Evolutionary conservation across 176 grass and related monocot genomes (phyloP), one percentile per base, ranked within the genome.

Genomic region (Carex parvula): DNA sequence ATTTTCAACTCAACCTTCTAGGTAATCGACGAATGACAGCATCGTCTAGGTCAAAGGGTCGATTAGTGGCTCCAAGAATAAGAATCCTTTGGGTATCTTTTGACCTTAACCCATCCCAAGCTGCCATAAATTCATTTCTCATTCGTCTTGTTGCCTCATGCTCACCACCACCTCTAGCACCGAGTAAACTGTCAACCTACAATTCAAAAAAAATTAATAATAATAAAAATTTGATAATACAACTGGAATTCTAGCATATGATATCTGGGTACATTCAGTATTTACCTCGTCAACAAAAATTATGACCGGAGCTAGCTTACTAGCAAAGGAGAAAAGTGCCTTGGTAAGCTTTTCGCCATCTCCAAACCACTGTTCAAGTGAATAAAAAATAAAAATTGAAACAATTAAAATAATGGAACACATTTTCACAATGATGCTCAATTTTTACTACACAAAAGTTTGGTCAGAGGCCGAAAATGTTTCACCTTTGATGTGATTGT

Each of bases 101-200:
- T 16, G 96, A 90, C 64, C 93, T 89, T 79, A 99, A 86, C 32
- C 96, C 93, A 88, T 99, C 93, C 93, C 93, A 99, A 85, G 96
- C 92, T 62, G 96, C 93, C 96, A 99, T 99, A 87, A 99, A 99
- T 87, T 95, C 96, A 30, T 95, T 99, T 30, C 91, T 87, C 91
- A 99, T 90, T 85, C 91, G 93, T 86, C 96, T 89, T 85, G 96
- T 99, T 87, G 96, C 96, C 88, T 99, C 96, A 85, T 99, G 96
- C 87, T 99, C 96, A 88, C 89, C 88, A 63, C 96, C 96, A 76
- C 96, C 96, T 92, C 93, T 87, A 64, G 96, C 96, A 46, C 96
- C 96, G 68, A 99, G 91, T 85, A 99, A 88, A 84, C 93, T 95
- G 50, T 99, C 96, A 77, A 99, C 96, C 96, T 99, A 78, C 59